phyloP scores from a whole-genome alignment of 768 basidiomycete species.

The Rhodotorula taiwanensis region DNA sequence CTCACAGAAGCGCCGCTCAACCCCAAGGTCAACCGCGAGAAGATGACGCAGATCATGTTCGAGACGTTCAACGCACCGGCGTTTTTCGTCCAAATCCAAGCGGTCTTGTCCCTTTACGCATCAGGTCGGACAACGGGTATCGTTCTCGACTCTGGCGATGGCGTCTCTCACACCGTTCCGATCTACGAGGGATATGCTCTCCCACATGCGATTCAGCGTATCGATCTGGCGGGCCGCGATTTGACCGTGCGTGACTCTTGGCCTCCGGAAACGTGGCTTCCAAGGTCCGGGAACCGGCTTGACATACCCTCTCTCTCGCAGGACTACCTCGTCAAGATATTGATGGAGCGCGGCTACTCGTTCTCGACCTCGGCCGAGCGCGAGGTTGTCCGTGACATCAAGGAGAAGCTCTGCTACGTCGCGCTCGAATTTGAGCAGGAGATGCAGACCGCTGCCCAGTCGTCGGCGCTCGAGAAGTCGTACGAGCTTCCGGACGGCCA shows the following conservation, averaged over 20 bases:
- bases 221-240: conserved; percentile 89
- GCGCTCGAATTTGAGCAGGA: conserved; percentile 92
- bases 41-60: conserved; percentile 96
- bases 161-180: conserved; percentile 91
- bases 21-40: conserved; percentile 86
- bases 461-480: conserved; percentile 81
- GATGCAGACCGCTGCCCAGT: conserved; percentile 80
- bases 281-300: accelerated
- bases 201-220: conserved; percentile 84
- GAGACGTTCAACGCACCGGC: conserved; percentile 90
- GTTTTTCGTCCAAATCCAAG: conserved; percentile 87
- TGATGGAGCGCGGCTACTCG: conserved; percentile 84
- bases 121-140: conserved; percentile 91
- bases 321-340: conserved; percentile 64
- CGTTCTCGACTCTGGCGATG: conserved; percentile 92
- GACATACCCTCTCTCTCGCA: neutral
- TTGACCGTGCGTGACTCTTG: conserved; percentile 55
- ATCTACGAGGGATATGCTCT: conserved; percentile 93
- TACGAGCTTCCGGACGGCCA: conserved; percentile 90
- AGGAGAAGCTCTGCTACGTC: conserved; percentile 94
- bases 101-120: conserved; percentile 76
- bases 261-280: conserved; percentile 3
- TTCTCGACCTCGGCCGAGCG: conserved; percentile 73
- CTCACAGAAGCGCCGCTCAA: conserved; percentile 88
- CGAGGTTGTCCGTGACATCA: conserved; percentile 86